phyloP scores from a whole-genome alignment of 805 yeast genomes.

The Candida silvatica region DNA sequence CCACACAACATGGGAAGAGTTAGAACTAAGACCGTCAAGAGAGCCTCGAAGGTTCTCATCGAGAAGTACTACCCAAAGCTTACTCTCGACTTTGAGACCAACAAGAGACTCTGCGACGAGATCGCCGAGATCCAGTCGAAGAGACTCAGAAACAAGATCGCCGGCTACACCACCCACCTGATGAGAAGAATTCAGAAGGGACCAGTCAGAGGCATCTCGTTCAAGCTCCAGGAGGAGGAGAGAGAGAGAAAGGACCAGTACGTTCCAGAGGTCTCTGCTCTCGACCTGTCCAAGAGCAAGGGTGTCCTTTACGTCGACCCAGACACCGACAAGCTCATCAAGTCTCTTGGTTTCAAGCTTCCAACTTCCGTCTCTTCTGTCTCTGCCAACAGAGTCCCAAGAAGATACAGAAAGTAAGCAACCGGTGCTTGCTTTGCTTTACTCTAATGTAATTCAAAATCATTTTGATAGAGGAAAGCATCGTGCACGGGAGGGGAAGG shows the following conservation, averaged over 20 bases:
- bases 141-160: constrained; percentile 99
- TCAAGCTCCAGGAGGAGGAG: constrained; percentile 99
- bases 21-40: constrained; percentile 99
- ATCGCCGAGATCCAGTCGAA: constrained; percentile 98
- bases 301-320: constrained; percentile 95
- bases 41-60: constrained; percentile 99
- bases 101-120: constrained; percentile 98
- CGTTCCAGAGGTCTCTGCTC: constrained; percentile 99
- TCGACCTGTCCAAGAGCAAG: constrained; percentile 94
- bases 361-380: constrained; percentile 81
- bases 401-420: constrained; percentile 76
- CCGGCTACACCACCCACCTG: constrained; percentile 99
- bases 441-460: constrained; percentile 2
- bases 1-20: constrained; percentile 74
- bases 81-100: constrained; percentile 98
- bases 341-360: constrained; percentile 84
- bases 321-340: constrained; percentile 93
- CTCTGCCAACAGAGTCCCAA: constrained; percentile 85
- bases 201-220: constrained; percentile 99
- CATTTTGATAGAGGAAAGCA: too few relatives aligned
- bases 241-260: constrained; percentile 99
- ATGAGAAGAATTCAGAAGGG: constrained; percentile 99
- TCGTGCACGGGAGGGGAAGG: too few relatives aligned
- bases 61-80: constrained; percentile 99
- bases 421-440: constrained; percentile 1